Base-by-base conservation (phyloP, 257 asterid species). In the Echium plantagineum region DNA sequence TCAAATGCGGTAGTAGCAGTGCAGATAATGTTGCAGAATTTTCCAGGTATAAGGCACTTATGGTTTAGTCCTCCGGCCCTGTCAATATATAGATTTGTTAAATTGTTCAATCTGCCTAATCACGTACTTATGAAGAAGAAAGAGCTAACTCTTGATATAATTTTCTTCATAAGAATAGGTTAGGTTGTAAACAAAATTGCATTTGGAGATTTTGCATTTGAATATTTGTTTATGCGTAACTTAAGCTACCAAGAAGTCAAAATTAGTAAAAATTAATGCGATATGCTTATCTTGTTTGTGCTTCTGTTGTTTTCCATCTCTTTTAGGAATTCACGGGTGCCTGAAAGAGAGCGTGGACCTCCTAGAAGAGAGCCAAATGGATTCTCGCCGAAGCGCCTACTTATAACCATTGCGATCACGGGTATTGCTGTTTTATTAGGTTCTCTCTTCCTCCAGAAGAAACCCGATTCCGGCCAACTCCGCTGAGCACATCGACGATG, bases 381-480 rank as follows among this genome's bases (percentile, higher is more conserved):
- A 22, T 73, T 80, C 58, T 80, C 86, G 28, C 76, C 69, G 18
- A 80, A 74, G 71, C 95, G 87, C 53, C 81, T 89, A 65, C 81
- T 93, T 21, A 81, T 86, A 54, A 83, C 96, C 22, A 78, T 93
- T 31, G 95, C 99, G 5, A 80, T 93, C 22, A 73, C 99, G 6
- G 99, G 99, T 67, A 81, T 89, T 72, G 97, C 99, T 58, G 96
- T 93, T 69, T 74, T 93, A 56, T 71, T 93, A 69, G 99, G 99
- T 59, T 86, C 99, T 2, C 82, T 89, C 64, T 71, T 89, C 69
- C 76, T 93, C 71, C 97, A 83, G 85, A 77, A 83, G 85, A 93
- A 86, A 79, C 61, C 82, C 7, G 86, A 81, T 58, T 72, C 73
- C n/a, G 61, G 61, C 58, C 78, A 76, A 47, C 72, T 80, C 42